These are phyloP conservation scores for Diaporthe amygdali DNA, from an alignment of 2,329 filamentous ascomycete genomes.

Conservation along the genomic window DNA sequence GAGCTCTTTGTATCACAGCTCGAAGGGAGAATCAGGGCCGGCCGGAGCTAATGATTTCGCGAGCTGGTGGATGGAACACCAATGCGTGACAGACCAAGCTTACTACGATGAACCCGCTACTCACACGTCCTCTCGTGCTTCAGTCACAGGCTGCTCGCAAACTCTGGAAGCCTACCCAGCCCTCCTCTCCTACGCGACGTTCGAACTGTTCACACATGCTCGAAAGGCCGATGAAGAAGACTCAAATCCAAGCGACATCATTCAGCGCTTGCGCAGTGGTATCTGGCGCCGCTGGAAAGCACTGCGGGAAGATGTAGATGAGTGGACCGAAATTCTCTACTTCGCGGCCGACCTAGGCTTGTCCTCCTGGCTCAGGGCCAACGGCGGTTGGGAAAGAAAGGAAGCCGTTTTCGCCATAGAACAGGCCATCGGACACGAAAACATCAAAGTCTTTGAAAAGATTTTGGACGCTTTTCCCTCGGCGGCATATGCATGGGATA, in stretches of 20 bases:
- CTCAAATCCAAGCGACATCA: not conserved
- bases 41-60: not conserved
- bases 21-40: not conserved
- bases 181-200: not conserved
- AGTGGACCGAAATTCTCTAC: not conserved
- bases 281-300: not conserved
- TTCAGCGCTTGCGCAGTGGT: not conserved
- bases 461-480: not conserved
- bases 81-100: not conserved
- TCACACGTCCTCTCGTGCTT: not conserved
- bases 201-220: not conserved
- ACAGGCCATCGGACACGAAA: not conserved
- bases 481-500: not conserved
- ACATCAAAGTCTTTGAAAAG: not conserved
- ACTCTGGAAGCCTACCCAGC: not conserved
- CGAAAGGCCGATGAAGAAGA: not conserved
- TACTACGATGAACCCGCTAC: no score
- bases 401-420: not conserved
- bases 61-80: not conserved
- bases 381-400: not conserved
- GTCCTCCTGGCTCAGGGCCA: not conserved
- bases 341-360: not conserved
- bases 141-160: not conserved
- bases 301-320: not conserved
- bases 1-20: no score